These are phyloP conservation scores for Pueraria montana DNA, from an alignment of 306 rosid species.

Conservation along the genomic window DNA sequence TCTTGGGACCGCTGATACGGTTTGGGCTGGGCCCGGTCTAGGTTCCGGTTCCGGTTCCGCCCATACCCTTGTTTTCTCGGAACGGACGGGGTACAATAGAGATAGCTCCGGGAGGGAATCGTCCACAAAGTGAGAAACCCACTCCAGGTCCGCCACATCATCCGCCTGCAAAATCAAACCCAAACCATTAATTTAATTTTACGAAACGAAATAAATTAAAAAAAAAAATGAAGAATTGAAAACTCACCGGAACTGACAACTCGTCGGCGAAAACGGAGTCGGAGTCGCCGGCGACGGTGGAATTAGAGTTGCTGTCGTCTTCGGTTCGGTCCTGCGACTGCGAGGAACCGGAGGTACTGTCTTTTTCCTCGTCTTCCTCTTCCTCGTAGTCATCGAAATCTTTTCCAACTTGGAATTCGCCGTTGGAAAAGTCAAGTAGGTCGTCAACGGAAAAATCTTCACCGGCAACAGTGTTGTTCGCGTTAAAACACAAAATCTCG, in stretches of 20 bases:
- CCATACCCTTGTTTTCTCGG: conserved; percentile 41
- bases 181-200: not conserved
- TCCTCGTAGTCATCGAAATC: conserved; percentile 55
- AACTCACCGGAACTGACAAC: conserved; percentile 75
- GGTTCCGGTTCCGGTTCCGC: conserved; percentile 56
- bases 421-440: conserved; percentile 76
- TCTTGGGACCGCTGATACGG: conserved; percentile 46
- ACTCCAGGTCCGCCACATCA: conserved; percentile 81
- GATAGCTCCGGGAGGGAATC: conserved; percentile 69
- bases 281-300: conserved; percentile 53
- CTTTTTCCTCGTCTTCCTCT: conserved; percentile 54
- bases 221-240: not conserved
- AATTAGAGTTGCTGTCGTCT: conserved; percentile 59
- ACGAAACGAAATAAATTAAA: no score
- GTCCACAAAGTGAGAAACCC: conserved; percentile 95
- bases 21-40: conserved; percentile 24
- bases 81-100: conserved; percentile 48
- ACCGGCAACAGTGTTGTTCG: conserved; percentile 55
- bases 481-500: conserved; percentile 56
- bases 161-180: conserved; percentile 60
- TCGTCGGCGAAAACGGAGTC: conserved; percentile 66
- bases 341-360: conserved; percentile 52
- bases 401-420: conserved; percentile 47
- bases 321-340: conserved; percentile 51
- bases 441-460: conserved; percentile 90